Conservation (phyloP, 2,329 filamentous ascomycete species). For the Xylogone sp. region DNA sequence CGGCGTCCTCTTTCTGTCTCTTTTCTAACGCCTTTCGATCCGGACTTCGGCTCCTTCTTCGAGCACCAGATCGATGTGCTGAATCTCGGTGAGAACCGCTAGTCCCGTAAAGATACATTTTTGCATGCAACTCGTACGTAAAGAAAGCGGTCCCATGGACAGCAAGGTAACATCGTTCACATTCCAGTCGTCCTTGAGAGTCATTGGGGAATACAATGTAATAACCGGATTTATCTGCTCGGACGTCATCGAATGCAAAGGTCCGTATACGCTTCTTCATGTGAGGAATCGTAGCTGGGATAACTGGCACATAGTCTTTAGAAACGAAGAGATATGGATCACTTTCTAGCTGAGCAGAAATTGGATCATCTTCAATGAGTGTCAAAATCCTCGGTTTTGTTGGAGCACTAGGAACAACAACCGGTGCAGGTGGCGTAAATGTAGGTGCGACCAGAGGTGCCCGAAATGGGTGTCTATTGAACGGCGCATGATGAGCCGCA, state of each 20-base stretch:
- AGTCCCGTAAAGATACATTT: constrained; percentile 52
- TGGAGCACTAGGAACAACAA: constrained; percentile 26
- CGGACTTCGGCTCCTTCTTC: constrained; percentile 37
- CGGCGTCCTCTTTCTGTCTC: constrained; percentile 61
- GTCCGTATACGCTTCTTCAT: constrained; percentile 85
- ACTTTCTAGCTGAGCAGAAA: constrained; percentile 66
- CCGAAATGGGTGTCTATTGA: constrained; percentile 23
- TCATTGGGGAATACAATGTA: constrained; percentile 87
- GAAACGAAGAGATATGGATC: constrained; percentile 90
- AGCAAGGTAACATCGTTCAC: constrained; percentile 72
- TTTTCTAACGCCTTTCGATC: constrained; percentile 36
- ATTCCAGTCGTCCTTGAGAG: constrained; percentile 71
- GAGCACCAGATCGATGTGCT: constrained; percentile 7
- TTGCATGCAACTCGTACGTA: constrained; percentile 90
- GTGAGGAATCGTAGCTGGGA: constrained; percentile 81
- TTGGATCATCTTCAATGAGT: constrained; percentile 55
- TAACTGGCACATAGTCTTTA: constrained; percentile 81
- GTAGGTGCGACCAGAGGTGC: constrained; percentile 11
- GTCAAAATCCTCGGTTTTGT: constrained; percentile 46
- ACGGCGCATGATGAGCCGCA: constrained; percentile 14
- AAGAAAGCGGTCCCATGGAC: constrained; percentile 84
- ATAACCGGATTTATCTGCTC: constrained; percentile 82
- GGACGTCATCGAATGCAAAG: constrained; percentile 76
- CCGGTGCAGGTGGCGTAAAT: constrained; percentile 17
- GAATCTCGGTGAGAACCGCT: constrained; percentile 11